Conservation (phyloP, 768 basidiomycete species). For the Tulasnella sp. region DNA sequence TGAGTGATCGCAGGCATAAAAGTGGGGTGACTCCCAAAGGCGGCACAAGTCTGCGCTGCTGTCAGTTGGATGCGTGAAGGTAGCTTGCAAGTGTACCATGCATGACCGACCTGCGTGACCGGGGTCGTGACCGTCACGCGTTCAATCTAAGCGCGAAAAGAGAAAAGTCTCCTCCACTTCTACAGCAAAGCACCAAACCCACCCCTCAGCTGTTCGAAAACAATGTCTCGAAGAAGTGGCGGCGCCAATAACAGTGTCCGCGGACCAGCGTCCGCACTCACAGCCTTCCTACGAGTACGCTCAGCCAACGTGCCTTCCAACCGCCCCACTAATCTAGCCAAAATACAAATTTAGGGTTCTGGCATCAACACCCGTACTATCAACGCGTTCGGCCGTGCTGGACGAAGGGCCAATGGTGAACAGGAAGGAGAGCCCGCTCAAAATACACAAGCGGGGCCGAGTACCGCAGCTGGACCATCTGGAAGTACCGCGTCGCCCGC, state of each 20-base stretch:
- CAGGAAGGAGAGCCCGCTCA: constrained; percentile 4
- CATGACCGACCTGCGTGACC: too few species aligned
- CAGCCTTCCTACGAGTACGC: constrained; percentile 64
- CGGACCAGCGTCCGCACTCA: constrained; percentile 74
- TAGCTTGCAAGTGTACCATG: too few species aligned
- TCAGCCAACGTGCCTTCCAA: not conserved
- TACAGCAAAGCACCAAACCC: too few species aligned
- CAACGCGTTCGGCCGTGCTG: constrained; percentile 9
- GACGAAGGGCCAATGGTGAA: too few species aligned
- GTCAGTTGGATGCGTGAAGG: too few species aligned
- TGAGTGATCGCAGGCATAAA: too few species aligned
- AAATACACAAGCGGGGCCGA: constrained; percentile 17
- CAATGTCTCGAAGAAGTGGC: constrained; percentile 19
- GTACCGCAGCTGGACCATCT: constrained; percentile 13
- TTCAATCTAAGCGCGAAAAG: too few species aligned
- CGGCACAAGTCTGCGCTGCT: too few species aligned
- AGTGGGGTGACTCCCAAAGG: too few species aligned
- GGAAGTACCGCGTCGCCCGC: constrained; percentile 14
- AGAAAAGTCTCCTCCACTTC: not conserved
- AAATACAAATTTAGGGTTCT: constrained; percentile 33
- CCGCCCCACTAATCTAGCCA: not conserved
- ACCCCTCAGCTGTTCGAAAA: not conserved
- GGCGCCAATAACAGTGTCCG: constrained; percentile 48
- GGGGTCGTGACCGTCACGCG: too few species aligned
- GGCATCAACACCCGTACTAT: constrained; percentile 36